These are phyloP conservation scores for Fusarium praegraminearum DNA, from an alignment of 2,329 filamentous ascomycete species.

Conservation along the genomic window DNA sequence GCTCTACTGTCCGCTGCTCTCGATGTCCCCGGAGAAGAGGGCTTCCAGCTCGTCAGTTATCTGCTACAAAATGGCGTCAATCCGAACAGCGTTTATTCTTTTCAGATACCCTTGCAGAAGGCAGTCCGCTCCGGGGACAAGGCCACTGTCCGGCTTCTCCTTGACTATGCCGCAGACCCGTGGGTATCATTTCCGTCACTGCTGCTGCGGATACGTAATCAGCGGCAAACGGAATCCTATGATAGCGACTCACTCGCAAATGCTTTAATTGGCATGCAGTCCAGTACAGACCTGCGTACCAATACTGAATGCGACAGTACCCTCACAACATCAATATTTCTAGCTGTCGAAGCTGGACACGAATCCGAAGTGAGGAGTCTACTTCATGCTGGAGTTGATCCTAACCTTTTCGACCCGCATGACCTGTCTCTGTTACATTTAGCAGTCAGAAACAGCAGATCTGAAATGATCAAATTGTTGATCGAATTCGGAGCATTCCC, in stretches of 20 bases:
- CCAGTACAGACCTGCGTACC: too few species aligned
- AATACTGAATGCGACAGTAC: too few species aligned
- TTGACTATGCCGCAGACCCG: neutral
- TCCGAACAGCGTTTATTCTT: neutral
- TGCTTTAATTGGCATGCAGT: neutral
- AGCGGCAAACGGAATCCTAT: too few species aligned
- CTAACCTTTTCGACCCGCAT: neutral
- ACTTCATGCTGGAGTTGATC: neutral
- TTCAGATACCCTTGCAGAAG: fast-evolving
- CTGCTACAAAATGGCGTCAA: neutral
- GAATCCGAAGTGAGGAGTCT: neutral
- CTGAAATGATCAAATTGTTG: neutral
- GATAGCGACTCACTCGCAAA: neutral
- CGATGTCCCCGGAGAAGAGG: fast-evolving
- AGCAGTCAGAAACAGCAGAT: fast-evolving
- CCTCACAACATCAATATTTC: neutral
- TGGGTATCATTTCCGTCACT: neutral
- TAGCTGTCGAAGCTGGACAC: neutral
- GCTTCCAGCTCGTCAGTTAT: neutral
- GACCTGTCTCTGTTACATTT: neutral
- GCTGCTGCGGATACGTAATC: fast-evolving
- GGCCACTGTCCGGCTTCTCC: neutral
- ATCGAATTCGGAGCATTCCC: neutral
- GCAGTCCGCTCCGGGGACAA: fast-evolving
- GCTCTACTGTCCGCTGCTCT: neutral